Percentiles rank a stretch among this genome's conserved stretches.
Conservation (phyloP, 2,329 filamentous ascomycete genomes). For the Fusarium annulatum region DNA sequence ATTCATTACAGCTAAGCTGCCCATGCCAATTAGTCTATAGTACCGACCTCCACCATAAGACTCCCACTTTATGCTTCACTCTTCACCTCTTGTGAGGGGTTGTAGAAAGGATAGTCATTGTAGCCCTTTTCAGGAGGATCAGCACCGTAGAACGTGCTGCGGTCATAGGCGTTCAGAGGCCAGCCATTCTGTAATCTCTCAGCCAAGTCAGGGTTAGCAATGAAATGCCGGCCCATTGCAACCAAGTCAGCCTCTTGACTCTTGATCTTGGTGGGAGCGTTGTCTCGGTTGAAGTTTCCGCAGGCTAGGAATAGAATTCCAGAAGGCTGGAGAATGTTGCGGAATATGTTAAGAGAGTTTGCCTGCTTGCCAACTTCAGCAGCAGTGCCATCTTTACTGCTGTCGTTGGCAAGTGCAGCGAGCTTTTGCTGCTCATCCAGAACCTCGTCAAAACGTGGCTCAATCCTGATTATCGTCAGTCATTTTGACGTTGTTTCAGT, state of each 20-base stretch:
- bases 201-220: conserved; percentile 51
- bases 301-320: conserved; percentile 61
- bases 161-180: conserved; percentile 51
- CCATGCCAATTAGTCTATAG: neutral
- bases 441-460: conserved; percentile 60
- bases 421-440: conserved; percentile 58
- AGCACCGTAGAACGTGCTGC: conserved; percentile 53
- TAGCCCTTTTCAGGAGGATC: conserved; percentile 42
- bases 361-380: conserved; percentile 10
- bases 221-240: conserved; percentile 49
- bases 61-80: neutral
- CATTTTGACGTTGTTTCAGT: accelerated
- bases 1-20: neutral
- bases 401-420: conserved; percentile 47
- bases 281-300: conserved; percentile 52
- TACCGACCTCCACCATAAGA: neutral
- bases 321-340: conserved; percentile 52
- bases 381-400: neutral
- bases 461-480: conserved; percentile 47
- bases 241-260: conserved; percentile 43
- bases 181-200: conserved; percentile 53
- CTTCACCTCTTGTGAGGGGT: neutral
- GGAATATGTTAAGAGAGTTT: conserved; percentile 55
- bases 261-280: conserved; percentile 49
- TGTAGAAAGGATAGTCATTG: conserved; percentile 43